Conservation (phyloP, 768 basidiomycete genomes). For the Rickenella mellea region DNA sequence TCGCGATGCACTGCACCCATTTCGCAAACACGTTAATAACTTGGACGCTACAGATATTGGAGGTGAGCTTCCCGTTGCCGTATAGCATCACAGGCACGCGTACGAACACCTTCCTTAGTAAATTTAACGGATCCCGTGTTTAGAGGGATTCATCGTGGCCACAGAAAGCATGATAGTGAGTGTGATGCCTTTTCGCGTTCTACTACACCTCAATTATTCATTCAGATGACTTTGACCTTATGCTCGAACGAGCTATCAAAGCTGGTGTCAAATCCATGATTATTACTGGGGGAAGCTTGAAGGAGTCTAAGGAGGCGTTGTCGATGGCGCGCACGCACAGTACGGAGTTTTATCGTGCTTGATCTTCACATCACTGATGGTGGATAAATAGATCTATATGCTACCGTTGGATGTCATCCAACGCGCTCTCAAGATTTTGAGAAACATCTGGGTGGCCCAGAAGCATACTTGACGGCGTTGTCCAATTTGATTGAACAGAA, state of each 20-base stretch:
- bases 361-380: background rate
- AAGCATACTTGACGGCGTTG: constrained; percentile 51
- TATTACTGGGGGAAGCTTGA: constrained; percentile 65
- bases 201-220: background rate
- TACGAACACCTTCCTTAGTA: constrained; percentile 11
- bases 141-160: constrained; percentile 25
- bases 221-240: constrained; percentile 51
- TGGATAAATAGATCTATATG: constrained; percentile 41
- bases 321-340: constrained; percentile 50
- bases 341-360: constrained; percentile 15
- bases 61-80: constrained; percentile 18
- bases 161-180: constrained; percentile 25
- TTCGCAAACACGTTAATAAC: no score
- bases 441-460: constrained; percentile 40
- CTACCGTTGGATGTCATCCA: constrained; percentile 76
- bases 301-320: constrained; percentile 52
- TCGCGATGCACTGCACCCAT: no score
- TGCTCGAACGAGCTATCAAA: constrained; percentile 44
- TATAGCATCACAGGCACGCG: background rate
- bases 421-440: constrained; percentile 67
- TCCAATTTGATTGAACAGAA: constrained; percentile 42
- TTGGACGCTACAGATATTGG: constrained; percentile 24
- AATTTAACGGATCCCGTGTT: constrained; percentile 33
- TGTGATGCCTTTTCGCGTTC: background rate
- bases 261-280: constrained; percentile 66